Evolutionary conservation across 768 basidiomycete species (phyloP), one percentile per base, ranked within the genome.

Genomic region (Leccinellum rugosiceps): DNA sequence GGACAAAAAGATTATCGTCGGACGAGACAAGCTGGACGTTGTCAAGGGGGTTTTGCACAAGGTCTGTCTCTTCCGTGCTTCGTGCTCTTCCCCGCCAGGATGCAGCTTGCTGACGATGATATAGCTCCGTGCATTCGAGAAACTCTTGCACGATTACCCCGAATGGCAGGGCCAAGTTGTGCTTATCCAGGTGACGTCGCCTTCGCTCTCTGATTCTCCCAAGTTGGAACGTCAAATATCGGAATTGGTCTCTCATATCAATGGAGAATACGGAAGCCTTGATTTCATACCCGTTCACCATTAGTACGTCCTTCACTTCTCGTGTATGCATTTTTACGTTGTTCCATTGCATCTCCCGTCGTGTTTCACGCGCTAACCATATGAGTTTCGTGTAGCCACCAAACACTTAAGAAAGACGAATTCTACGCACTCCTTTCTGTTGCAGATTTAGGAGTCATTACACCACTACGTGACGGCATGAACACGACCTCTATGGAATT

Each of bases 401-500:
- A 99, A 75, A 87, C 92, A 1, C 85, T 99, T 66, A 96, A 96
- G 73, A 92, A 94, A 72, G 94, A 98, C 74, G 96, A 99, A 71
- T 99, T 97, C 73, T 98, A 98, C 73, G 96, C 94, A 0, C 81
- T 99, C 13, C 78, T 99, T 35, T 87, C 86, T 55, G 95, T 92
- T 4, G 95, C 96, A 6, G 95, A 98, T 69, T 81, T 98, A 13
- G 96, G 89, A 15, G 87, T 98, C 43, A 96, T 98, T 72, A 98
- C 96, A 0, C 93, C 94, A 1, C 80, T 98, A 7, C 85, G 96
- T 32, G 96, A 99, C 68, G 97, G 96, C 6, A 98, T 98, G 97
- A 99, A 99, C 79, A 98, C 96, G 14, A 97, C 95, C 0, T 89
- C 87, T 52, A 96, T 97, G 94, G 96, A 98, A 74, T 98, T 95